Evolutionary conservation across 2,329 filamentous ascomycete species (phyloP).

Genomic region (Dactylellina leptospora): DNA sequence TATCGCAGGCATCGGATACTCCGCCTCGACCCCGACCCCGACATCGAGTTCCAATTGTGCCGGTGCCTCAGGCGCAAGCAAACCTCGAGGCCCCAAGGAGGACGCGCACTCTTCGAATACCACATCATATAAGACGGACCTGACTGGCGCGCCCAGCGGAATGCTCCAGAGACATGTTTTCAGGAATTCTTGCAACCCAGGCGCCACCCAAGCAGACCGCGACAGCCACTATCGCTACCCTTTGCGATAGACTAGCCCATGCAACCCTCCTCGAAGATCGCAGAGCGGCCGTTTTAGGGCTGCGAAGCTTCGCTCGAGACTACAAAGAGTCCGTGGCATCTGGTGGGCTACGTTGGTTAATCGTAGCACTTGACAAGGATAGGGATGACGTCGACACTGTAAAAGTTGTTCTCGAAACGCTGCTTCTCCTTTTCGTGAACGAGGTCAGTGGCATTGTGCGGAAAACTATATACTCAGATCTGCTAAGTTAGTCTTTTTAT

Average conservation of each 20-base stretch:
- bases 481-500: no score
- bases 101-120: conserved; percentile 7
- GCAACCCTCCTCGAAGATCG: conserved; percentile 94
- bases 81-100: no score
- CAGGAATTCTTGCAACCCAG: conserved; percentile 70
- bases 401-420: conserved; percentile 91
- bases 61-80: no score
- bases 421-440: conserved; percentile 87
- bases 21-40: no score
- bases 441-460: conserved; percentile 69
- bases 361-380: conserved; percentile 84
- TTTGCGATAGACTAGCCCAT: conserved; percentile 85
- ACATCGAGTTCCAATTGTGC: no score
- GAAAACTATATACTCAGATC: no score
- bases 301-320: conserved; percentile 94
- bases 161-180: conserved; percentile 56
- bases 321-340: conserved; percentile 96
- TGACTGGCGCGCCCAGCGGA: conserved; percentile 6
- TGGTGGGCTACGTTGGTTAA: conserved; percentile 86
- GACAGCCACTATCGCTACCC: conserved; percentile 88
- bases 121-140: not conserved
- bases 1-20: not conserved
- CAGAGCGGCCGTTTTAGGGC: conserved; percentile 86
- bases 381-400: conserved; percentile 94
- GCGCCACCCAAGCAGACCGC: conserved; percentile 96